These are phyloP conservation scores for Magnolia kwangsiensis DNA, from an alignment of 164 flowering plant species.

Conservation along the genomic window DNA sequence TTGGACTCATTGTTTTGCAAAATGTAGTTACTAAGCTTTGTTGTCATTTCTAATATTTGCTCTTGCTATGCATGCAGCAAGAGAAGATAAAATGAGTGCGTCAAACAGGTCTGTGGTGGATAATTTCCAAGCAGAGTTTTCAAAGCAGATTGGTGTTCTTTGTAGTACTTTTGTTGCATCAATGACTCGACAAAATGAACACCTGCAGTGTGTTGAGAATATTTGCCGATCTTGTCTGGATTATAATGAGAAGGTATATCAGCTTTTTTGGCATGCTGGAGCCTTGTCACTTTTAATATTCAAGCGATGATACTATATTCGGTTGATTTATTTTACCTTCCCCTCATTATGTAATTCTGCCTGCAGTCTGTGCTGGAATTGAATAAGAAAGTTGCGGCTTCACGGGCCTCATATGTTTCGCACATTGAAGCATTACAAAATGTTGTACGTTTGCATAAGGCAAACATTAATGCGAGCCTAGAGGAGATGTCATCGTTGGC, in stretches of 20 bases:
- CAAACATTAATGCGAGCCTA: conserved; percentile 59
- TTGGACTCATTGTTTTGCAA: not conserved
- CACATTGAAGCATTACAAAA: conserved; percentile 88
- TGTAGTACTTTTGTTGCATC: conserved; percentile 53
- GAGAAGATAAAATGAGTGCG: conserved; percentile 76
- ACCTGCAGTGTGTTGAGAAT: conserved; percentile 62
- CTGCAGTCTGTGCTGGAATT: conserved; percentile 55
- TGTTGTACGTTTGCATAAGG: conserved; percentile 82
- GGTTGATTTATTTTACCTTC: not conserved
- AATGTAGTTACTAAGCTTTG: not conserved
- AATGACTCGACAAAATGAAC: conserved; percentile 63
- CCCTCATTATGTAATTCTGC: conserved; percentile 1
- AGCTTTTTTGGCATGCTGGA: not conserved
- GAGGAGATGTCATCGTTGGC: conserved; percentile 69
- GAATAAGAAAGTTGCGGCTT: conserved; percentile 57
- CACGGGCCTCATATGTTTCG: conserved; percentile 58
- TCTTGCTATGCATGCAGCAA: conserved; percentile 32
- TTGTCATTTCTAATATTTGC: not conserved
- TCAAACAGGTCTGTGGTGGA: conserved; percentile 68
- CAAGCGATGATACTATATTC: no score
- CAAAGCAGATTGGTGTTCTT: conserved; percentile 60
- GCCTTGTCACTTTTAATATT: not conserved
- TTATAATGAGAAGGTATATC: conserved; percentile 59
- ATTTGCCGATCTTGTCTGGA: conserved; percentile 56
- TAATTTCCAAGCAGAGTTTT: conserved; percentile 55